phyloP scores from a whole-genome alignment of 176 grass and related monocot species.

The Avena eriantha region DNA sequence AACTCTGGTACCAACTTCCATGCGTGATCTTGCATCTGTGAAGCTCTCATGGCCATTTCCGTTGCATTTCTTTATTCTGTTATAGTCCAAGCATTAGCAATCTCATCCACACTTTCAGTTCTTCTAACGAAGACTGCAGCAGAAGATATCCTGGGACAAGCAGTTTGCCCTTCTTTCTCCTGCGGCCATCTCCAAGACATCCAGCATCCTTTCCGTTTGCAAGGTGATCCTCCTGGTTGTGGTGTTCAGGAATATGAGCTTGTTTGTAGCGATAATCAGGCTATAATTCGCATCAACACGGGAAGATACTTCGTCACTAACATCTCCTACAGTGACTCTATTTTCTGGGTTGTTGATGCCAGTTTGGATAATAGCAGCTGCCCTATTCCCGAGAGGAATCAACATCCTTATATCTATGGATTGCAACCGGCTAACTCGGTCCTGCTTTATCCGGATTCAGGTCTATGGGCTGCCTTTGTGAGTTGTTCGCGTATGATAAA shows the following conservation, averaged over 20 bases:
- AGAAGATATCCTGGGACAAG: not conserved
- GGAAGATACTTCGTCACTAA: conserved; percentile 36
- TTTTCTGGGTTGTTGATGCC: conserved; percentile 31
- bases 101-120: not conserved
- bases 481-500: not conserved
- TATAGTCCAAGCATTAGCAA: not conserved
- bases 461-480: conserved; percentile 18
- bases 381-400: conserved; percentile 2
- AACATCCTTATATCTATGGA: not conserved
- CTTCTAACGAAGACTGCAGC: not conserved
- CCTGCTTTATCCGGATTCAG: not conserved
- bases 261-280: conserved; percentile 10
- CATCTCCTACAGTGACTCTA: conserved; percentile 7
- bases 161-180: conserved; percentile 39
- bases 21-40: not conserved
- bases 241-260: conserved; percentile 35
- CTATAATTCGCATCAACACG: conserved; percentile 37
- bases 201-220: conserved; percentile 37
- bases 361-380: conserved; percentile 17
- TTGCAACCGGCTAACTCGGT: not conserved
- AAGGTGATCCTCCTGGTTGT: conserved; percentile 35
- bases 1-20: not conserved
- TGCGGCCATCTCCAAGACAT: conserved; percentile 58
- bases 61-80: not conserved
- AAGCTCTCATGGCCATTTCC: conserved; percentile 22